Evolutionary conservation across 2,329 filamentous ascomycete genomes (phyloP), one percentile per base, ranked within the genome.

Genomic region (Rutstroemia sp.): DNA sequence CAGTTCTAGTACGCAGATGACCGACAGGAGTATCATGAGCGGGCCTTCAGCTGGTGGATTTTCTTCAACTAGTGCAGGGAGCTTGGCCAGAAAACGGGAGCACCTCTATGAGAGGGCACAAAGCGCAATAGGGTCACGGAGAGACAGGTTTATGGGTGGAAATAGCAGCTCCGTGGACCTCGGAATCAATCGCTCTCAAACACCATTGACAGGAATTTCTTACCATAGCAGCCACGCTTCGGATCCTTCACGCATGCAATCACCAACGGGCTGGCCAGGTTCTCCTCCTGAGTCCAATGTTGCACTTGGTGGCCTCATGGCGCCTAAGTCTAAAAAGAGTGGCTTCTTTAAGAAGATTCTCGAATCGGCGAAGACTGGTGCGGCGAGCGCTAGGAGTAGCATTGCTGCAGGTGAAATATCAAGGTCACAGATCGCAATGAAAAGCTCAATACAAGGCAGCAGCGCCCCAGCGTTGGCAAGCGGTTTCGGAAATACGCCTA

Each of bases 321-420:
- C 79, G 58, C 91, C 91, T 0, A 88, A 92, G 72, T 78, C 84
- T 1, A 90, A 89, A 61, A 94, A 90, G 70, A 86, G 86, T 60
- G 92, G 90, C 49, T 95, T 97, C 67, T 94, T 97, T 77, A 94
- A 92, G 72, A 95, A 95, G 68, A 92, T 97, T 64, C 83, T 96
- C 30, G 92, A 96, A 62, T 90, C 89, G 2, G 92, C 92, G 16
- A 96, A 95, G 74, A 96, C 92, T 0, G 90, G 91, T 34, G 92
- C 95, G 36, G 92, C 92, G 2, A 95, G 85, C 68, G 90, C 89
- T 53, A 83, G 92, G 60, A 94, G 87, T 62, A 95, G 87, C 61
- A 89, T 96, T 62, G 87, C 86, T 2, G 81, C 83, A 34, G 81
- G 81, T 61, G 80, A 76, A 61, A 74, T 64, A 56, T 75, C 61